phyloP scores from a whole-genome alignment of 495 filamentous ascomycete species.

The Bacidia gigantensis region DNA sequence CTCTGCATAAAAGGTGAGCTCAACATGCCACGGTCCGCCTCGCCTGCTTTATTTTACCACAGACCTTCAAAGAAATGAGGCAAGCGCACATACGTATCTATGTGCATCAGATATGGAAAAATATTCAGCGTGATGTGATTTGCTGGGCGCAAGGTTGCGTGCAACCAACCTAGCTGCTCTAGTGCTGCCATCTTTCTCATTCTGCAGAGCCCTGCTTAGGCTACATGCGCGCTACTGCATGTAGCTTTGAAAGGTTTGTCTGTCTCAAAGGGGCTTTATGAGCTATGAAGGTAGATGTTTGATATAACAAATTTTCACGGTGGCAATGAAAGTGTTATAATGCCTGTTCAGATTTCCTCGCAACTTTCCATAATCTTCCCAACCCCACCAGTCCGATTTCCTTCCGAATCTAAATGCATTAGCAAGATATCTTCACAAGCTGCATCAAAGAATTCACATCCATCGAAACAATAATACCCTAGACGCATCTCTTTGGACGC shows the following conservation, averaged over 20 bases:
- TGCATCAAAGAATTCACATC: no score
- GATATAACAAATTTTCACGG: no score
- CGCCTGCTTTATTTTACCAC: not conserved
- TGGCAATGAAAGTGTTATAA: no score
- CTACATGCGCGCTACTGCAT: not conserved
- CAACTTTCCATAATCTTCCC: no score
- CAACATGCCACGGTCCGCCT: not conserved
- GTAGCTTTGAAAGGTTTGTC: not conserved
- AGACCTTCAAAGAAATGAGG: not conserved
- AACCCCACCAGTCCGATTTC: no score
- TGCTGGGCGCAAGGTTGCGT: not conserved
- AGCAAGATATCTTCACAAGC: no score
- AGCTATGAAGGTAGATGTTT: not conserved
- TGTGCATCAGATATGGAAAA: not conserved
- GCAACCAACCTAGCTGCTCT: not conserved
- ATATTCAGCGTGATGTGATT: not conserved
- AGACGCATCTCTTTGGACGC: no score
- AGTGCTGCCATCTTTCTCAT: not conserved
- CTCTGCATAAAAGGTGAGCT: not conserved
- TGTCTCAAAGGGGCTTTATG: not conserved
- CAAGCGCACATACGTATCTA: not conserved
- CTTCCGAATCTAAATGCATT: no score
- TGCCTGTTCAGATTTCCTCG: no score
- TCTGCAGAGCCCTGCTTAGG: not conserved
- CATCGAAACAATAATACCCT: no score